Evolutionary conservation across 2,329 filamentous ascomycete species (phyloP).

Genomic region (Triangularia setosa): DNA sequence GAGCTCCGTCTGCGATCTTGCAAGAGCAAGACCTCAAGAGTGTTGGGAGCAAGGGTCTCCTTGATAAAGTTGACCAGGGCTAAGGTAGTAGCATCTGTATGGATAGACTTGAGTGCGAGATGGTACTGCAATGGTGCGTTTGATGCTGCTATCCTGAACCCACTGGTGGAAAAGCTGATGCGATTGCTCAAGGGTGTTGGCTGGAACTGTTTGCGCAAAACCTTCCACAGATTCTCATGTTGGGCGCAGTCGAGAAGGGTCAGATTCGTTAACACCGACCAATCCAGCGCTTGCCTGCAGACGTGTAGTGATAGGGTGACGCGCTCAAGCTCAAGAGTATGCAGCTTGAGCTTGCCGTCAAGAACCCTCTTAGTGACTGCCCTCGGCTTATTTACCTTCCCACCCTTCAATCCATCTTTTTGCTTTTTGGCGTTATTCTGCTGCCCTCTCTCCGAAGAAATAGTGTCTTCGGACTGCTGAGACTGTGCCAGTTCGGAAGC

Average conservation of each 20-base stretch:
- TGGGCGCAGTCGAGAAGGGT: slow-evolving; percentile 71
- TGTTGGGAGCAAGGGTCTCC: slow-evolving; percentile 73
- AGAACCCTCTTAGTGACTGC: slow-evolving; percentile 34
- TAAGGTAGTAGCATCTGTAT: slow-evolving; percentile 68
- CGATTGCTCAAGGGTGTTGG: slow-evolving; percentile 36
- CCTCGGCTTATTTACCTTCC: slow-evolving; percentile 13
- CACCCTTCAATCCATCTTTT: background rate
- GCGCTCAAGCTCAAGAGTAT: slow-evolving; percentile 70
- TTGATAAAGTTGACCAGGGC: slow-evolving; percentile 70
- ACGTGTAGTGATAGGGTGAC: slow-evolving; percentile 69
- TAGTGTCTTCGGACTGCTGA: background rate
- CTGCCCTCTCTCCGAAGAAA: background rate
- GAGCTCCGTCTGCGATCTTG: slow-evolving; percentile 58
- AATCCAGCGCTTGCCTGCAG: slow-evolving; percentile 69
- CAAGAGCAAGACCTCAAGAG: slow-evolving; percentile 72
- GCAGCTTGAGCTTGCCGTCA: slow-evolving; percentile 60
- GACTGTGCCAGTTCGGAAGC: slow-evolving; percentile 10
- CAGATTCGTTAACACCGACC: slow-evolving; percentile 65
- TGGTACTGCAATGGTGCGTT: slow-evolving; percentile 48
- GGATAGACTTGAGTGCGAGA: slow-evolving; percentile 67
- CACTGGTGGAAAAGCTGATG: slow-evolving; percentile 28
- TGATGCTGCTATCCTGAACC: slow-evolving; percentile 25
- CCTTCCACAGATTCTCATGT: slow-evolving; percentile 72
- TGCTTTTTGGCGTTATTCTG: background rate
- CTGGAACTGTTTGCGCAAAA: slow-evolving; percentile 59